Base-by-base conservation (phyloP, 495 filamentous ascomycete genomes). In the Talaromyces nanjingensis region DNA sequence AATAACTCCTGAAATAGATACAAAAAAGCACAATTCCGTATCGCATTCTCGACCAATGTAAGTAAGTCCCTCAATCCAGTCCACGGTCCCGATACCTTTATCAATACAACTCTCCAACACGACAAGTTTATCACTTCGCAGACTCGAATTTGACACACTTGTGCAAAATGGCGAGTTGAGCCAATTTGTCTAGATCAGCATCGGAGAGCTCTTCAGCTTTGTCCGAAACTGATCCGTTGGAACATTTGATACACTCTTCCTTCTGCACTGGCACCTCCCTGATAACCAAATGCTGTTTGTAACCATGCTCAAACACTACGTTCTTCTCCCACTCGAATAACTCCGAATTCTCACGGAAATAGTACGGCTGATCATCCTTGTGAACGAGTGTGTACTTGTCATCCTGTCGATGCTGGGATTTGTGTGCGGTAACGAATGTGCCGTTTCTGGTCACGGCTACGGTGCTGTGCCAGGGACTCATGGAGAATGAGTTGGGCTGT, bases 391-490 rank as follows among this genome's bases (percentile, higher is more conserved):
- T 75, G 54, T 78, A 70, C 20, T 77, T 79, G 14, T 79, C 73
- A 29, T 24, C 14, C 25, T 55, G 20, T 5, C 72, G 72, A 1
- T 76, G 68, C 47, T 81, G 74, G 60, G 71, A 70, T 8, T 72
- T 68, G 57, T 81, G 77, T 6, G 72, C 72, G 0, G 69, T 72
- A 4, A 68, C 66, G 60, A 71, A 78, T 42, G 68, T 66, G n/a
- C 76, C 77, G 62, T 81, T 72, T 22, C 75, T 29, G 7, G 67
- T 71, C 61, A 78, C 68, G 42, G 72, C 71, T 20, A 77, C 65
- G 11, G 67, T 63, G 9, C 71, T 70, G 70, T 83, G 75, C 81
- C 82, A 77, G 3, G 79, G 79, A 0, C 78, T 80, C 20, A 63
- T 67, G 0, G 68, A 68, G 3, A 74, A 59, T 12, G 52, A 55